A percentile compares a stretch with the other conserved stretches of the same genome.
Conservation (phyloP, 2,329 filamentous ascomycete genomes). For the Colletotrichum sp. region DNA sequence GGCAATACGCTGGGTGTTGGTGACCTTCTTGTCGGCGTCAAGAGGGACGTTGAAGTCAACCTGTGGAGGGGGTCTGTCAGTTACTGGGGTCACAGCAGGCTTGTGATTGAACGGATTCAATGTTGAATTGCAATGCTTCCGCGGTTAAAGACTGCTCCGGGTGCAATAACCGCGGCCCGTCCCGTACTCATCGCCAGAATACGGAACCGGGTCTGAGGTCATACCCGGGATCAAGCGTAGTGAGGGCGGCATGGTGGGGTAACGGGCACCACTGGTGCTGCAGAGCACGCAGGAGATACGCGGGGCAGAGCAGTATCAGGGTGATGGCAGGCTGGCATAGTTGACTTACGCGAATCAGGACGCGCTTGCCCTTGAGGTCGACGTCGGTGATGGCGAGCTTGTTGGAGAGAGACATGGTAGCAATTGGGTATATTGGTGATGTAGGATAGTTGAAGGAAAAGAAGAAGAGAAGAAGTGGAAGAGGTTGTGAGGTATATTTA, state of each 20-base stretch:
- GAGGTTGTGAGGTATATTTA: constrained; percentile 22
- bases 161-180: constrained; percentile 9
- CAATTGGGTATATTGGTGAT: constrained; percentile 22
- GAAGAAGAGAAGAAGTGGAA: constrained; percentile 22
- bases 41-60: constrained; percentile 99
- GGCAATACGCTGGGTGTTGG: constrained; percentile 98
- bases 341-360: constrained; percentile 87
- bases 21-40: constrained; percentile 89
- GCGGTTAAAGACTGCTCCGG: neutral
- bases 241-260: constrained; percentile 14
- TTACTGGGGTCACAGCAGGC: neutral
- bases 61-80: constrained; percentile 50
- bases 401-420: constrained; percentile 93
- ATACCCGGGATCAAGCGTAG: constrained; percentile 7
- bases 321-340: neutral
- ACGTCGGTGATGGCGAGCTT: constrained; percentile 97
- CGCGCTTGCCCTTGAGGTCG: constrained; percentile 97
- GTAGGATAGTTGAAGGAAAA: constrained; percentile 24
- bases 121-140: neutral
- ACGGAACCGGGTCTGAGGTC: constrained; percentile 11
- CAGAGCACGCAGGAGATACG: neutral
- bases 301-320: neutral
- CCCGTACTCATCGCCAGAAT: constrained; percentile 18
- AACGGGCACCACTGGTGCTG: neutral
- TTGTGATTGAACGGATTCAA: neutral